Percentiles rank a stretch among this genome's conserved stretches.
These are phyloP conservation scores for Colletotrichum sp. DNA, from an alignment of 2,329 filamentous ascomycete genomes.

Conservation along the genomic window DNA sequence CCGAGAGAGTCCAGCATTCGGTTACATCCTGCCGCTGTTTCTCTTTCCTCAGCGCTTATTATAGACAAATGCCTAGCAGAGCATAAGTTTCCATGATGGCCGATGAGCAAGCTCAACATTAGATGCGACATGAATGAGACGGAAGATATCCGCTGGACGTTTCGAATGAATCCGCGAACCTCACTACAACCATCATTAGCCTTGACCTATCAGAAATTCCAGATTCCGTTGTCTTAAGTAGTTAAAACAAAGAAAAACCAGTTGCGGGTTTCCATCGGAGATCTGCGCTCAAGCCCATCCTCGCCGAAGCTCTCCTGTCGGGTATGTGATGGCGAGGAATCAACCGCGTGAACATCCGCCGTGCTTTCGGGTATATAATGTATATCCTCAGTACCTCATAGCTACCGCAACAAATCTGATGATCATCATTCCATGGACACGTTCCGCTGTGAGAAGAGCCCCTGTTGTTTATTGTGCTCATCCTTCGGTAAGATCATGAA, in stretches of 20 bases:
- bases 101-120: neutral
- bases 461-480: neutral
- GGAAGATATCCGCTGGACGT: neutral
- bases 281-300: fast-evolving
- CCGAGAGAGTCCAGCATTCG: neutral
- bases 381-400: fast-evolving
- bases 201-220: fast-evolving
- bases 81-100: fast-evolving
- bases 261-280: fast-evolving
- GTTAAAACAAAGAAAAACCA: fast-evolving
- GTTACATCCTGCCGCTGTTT: neutral
- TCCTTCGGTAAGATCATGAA: neutral
- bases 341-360: fast-evolving
- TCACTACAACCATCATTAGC: no score
- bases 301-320: neutral
- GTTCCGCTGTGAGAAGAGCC: neutral
- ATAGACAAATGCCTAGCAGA: neutral
- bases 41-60: neutral
- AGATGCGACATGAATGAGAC: neutral
- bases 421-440: no score
- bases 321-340: neutral
- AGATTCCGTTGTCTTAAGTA: neutral
- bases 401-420: no score
- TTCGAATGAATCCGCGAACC: neutral
- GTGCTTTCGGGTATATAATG: neutral